Conservation (phyloP, 352 stramenopile species). For the Thalassiosira ordinaria region DNA sequence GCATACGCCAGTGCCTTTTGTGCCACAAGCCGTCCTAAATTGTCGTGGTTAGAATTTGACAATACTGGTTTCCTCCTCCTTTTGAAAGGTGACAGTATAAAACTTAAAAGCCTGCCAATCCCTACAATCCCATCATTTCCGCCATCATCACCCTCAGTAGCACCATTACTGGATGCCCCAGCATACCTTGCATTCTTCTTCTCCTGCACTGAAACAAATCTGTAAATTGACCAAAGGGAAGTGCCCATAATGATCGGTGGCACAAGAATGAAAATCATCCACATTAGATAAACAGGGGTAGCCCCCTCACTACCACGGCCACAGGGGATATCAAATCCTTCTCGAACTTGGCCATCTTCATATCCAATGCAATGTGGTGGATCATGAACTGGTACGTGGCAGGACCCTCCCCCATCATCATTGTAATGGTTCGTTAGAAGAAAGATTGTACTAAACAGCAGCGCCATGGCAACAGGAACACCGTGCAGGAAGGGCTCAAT, state of each 20-base stretch:
- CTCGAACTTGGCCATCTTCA: conserved; percentile 25
- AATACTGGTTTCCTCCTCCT: no score
- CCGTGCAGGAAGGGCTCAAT: conserved; percentile 27
- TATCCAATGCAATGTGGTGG: conserved; percentile 30
- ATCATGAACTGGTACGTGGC: conserved; percentile 6
- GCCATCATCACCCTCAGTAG: background rate
- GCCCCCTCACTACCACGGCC: conserved; percentile 4
- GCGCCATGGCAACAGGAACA: conserved; percentile 1
- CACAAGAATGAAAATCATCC: background rate
- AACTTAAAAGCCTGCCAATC: no score
- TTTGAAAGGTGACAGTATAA: no score
- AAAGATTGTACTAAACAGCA: background rate
- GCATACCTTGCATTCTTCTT: background rate
- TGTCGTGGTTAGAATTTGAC: background rate
- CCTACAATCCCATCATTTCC: no score
- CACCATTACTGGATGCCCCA: background rate
- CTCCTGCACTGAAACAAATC: background rate
- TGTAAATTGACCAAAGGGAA: background rate
- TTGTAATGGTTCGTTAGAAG: background rate
- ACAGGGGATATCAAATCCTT: conserved; percentile 36
- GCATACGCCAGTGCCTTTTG: background rate
- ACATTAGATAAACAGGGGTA: background rate
- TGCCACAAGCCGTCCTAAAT: background rate
- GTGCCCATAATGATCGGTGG: background rate
- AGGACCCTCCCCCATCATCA: background rate